Percentiles rank a stretch among this genome's conserved stretches.
Conservation (phyloP, 305 asterid genomes). For the Solanum hybrid region DNA sequence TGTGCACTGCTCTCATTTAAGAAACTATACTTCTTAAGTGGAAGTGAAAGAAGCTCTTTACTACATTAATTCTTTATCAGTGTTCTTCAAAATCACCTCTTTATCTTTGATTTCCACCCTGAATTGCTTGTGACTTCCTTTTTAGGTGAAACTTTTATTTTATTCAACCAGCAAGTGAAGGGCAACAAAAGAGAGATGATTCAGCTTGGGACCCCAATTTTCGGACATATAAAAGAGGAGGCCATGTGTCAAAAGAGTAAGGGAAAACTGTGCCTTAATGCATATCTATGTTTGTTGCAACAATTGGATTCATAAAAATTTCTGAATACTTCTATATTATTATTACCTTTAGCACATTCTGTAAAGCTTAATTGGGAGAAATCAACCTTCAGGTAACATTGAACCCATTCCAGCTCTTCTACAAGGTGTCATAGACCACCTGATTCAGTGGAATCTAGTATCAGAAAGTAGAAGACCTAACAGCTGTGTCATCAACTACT, state of each 20-base stretch:
- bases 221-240: slow-evolving; percentile 59
- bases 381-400: slow-evolving; percentile 39
- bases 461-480: slow-evolving; percentile 70
- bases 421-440: slow-evolving; percentile 62
- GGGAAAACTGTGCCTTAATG: not conserved
- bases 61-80: not conserved
- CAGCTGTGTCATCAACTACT: slow-evolving; percentile 91
- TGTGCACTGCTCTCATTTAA: not conserved
- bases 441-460: slow-evolving; percentile 70
- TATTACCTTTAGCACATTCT: not conserved
- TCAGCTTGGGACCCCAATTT: slow-evolving; percentile 87
- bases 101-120: not conserved
- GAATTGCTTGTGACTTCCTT: not conserved
- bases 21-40: not conserved
- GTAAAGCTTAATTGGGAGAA: not conserved
- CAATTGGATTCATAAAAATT: not conserved
- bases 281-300: not conserved
- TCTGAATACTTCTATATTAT: not conserved
- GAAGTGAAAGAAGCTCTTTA: not conserved
- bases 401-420: slow-evolving; percentile 87
- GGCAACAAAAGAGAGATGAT: slow-evolving; percentile 94
- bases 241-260: slow-evolving; percentile 48
- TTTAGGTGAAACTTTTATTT: slow-evolving; percentile 84
- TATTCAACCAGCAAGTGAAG: slow-evolving; percentile 79
- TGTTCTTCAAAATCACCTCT: not conserved